Evolutionary conservation across 2,329 filamentous ascomycete species (phyloP).

Genomic region (Mollisia scopiformis): DNA sequence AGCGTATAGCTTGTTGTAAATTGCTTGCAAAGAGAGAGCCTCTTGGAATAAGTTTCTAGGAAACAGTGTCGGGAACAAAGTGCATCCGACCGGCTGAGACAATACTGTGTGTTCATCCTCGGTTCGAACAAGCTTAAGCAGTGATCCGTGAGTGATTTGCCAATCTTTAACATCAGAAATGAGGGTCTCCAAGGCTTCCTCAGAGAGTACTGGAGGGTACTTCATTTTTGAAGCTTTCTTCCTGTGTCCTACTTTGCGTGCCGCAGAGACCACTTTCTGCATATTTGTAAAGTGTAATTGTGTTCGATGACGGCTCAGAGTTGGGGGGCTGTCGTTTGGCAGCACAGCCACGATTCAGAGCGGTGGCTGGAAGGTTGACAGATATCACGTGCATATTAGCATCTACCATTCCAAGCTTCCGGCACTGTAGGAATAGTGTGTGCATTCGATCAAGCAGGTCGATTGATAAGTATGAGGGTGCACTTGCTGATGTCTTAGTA

Average conservation of each 20-base stretch:
- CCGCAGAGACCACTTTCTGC: neutral
- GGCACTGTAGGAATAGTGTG: no score
- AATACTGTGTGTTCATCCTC: conserved; percentile 33
- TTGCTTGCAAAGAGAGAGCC: conserved; percentile 57
- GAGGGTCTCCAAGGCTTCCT: conserved; percentile 1
- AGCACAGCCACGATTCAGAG: neutral
- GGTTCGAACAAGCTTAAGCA: conserved; percentile 39
- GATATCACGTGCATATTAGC: no score
- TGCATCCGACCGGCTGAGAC: conserved; percentile 38
- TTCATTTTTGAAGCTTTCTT: neutral
- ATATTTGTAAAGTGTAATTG: no score
- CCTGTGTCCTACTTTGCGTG: neutral
- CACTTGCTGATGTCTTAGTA: no score
- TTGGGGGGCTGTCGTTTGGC: no score
- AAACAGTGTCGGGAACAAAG: conserved; percentile 40
- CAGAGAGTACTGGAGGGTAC: neutral
- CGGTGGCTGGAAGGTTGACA: no score
- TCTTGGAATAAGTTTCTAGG: conserved; percentile 38
- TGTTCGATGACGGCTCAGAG: no score
- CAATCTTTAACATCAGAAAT: conserved; percentile 38
- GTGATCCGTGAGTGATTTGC: conserved; percentile 44
- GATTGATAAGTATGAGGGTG: no score
- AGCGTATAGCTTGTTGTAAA: conserved; percentile 56
- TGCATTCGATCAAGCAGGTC: no score
- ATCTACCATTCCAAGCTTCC: no score